These are phyloP conservation scores for Glomus cerebriforme DNA, from an alignment of 192 early-diverging fungal genomes.

Conservation along the genomic window DNA sequence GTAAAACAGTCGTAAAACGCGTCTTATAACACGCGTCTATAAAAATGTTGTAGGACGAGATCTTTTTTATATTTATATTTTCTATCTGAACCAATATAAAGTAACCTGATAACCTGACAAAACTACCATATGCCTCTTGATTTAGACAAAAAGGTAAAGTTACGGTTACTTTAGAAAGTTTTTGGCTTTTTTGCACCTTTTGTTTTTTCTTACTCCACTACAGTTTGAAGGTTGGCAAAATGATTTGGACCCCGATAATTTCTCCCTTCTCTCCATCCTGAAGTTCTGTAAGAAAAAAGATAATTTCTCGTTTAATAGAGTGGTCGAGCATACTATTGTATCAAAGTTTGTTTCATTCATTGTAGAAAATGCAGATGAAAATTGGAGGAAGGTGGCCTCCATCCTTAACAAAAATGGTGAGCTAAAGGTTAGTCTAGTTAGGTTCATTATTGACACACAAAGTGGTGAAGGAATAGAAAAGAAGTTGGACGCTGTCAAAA, in stretches of 20 bases:
- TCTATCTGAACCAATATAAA: too few relatives aligned
- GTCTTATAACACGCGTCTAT: too few relatives aligned
- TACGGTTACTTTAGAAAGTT: too few relatives aligned
- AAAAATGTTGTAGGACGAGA: too few relatives aligned
- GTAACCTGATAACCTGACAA: too few relatives aligned
- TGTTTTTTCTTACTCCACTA: too few relatives aligned
- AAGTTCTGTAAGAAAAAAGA: slow-evolving; percentile 12
- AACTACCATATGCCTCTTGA: too few relatives aligned
- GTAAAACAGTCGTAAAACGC: too few relatives aligned
- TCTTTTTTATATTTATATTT: too few relatives aligned
- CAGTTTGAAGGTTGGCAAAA: slow-evolving; percentile 9
- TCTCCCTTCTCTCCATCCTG: slow-evolving; percentile 13
- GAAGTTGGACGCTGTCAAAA: slow-evolving; percentile 31
- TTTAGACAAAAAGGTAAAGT: too few relatives aligned
- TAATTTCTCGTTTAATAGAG: slow-evolving; percentile 14
- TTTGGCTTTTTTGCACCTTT: too few relatives aligned
- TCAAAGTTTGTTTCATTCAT: slow-evolving; percentile 20
- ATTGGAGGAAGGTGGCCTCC: slow-evolving; percentile 14
- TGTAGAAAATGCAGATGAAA: slow-evolving; percentile 21
- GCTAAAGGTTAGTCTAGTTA: slow-evolving; percentile 4
- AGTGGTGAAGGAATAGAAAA: slow-evolving; percentile 17
- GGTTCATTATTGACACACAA: neutral
- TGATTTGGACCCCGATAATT: slow-evolving; percentile 17
- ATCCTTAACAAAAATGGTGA: slow-evolving; percentile 12
- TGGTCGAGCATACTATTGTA: slow-evolving; percentile 13